Conservation (phyloP, 805 yeast species). For the Candida morakotiae region DNA sequence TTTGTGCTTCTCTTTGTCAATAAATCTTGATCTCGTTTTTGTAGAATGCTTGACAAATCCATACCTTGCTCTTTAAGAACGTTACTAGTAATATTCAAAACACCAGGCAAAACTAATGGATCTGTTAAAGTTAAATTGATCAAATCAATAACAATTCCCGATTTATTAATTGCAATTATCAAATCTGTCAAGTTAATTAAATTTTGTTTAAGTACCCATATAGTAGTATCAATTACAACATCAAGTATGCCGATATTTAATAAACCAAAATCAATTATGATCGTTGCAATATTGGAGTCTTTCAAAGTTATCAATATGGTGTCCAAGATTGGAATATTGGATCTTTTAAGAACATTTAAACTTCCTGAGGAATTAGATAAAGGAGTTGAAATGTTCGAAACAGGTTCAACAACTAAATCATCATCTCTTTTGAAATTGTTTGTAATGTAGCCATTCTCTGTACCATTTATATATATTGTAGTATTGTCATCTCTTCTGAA, state of each 20-base stretch:
- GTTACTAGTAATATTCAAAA: conserved; percentile 18
- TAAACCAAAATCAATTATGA: conserved; percentile 19
- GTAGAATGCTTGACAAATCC: conserved; percentile 10
- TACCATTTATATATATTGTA: too few relatives aligned
- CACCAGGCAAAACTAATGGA: conserved; percentile 22
- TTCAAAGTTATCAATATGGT: conserved; percentile 16
- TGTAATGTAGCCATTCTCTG: too few relatives aligned
- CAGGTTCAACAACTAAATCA: background rate
- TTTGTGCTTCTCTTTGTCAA: background rate
- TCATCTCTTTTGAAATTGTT: background rate
- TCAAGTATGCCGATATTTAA: conserved; percentile 18
- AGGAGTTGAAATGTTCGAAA: background rate
- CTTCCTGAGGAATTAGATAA: too few relatives aligned
- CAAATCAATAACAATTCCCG: conserved; percentile 21
- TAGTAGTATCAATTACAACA: conserved; percentile 16
- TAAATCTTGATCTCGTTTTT: background rate
- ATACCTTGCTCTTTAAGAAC: conserved; percentile 17
- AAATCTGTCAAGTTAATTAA: conserved; percentile 19
- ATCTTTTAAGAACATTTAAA: conserved; percentile 1
- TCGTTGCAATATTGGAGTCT: conserved; percentile 18
- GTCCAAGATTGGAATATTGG: conserved; percentile 21
- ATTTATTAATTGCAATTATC: conserved; percentile 20
- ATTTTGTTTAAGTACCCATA: conserved; percentile 15
- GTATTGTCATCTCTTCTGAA: too few relatives aligned
- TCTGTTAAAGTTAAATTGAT: conserved; percentile 19